Base-by-base conservation (phyloP, 2,329 filamentous ascomycete species). In the Exophiala lecanii-corni region DNA sequence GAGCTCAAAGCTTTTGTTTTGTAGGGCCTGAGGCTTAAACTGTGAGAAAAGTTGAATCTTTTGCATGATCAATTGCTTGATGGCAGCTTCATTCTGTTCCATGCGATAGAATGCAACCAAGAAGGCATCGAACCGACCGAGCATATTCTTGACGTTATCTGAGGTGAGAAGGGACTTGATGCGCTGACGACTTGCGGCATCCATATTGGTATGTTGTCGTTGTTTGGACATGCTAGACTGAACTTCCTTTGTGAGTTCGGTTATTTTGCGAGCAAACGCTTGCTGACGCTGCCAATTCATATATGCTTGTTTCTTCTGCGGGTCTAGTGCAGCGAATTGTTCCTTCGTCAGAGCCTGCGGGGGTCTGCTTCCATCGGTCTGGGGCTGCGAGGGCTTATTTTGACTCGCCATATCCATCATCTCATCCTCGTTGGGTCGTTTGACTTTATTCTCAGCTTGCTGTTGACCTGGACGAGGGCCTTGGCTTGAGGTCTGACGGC, bases 351-450 rank as follows among this genome's bases (percentile, higher is more conserved):
- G 21, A 16, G 33, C 4, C 6, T 38, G 37, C 2, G 41, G 30
- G 21, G 19, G 18, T 17, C 41, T 46, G 33, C 28, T 40, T 16
- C 9, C 26, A 25, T 44, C 41, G 13, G 28, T 33, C 31, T 48
- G 45, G 17, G 20, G 17, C 16, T 41, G 45, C 9, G 36, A 12
- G 25, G 36, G 41, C 21, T 40, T 45, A 32, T 43, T 43, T 6
- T 7, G 7, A n/a, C n/a, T n/a, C 16, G 37, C 13, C 10, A 21
- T 16, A 23, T 72, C 70, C 25, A 65, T 55, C n/a, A 64, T 57
- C 53, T 75, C 72, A 51, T 75, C 71, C 41, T 61, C 63, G 41
- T 57, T 64, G 3, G 65, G 55, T 46, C 72, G 61, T 55, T 70
- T 71, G 17, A 67, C 66, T 49, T 73, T 73, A 45, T 65, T 67